phyloP scores from a whole-genome alignment of 2,329 filamentous ascomycete species.

The Tolypocladium nubicola region DNA sequence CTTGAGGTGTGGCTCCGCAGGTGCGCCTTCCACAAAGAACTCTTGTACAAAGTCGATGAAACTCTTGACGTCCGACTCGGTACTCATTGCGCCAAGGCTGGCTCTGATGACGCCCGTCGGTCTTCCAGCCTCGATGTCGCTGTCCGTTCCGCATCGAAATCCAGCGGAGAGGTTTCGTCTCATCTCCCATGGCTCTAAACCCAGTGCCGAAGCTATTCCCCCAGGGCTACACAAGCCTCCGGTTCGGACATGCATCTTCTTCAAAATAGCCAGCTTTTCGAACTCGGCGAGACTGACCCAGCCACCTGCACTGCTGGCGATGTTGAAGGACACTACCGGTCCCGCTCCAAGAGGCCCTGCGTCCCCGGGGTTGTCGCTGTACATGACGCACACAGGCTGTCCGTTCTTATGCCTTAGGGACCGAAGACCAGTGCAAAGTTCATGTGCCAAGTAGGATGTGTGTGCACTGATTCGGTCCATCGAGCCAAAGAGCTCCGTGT shows the following conservation, averaged over 20 bases:
- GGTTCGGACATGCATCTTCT: conserved; percentile 74
- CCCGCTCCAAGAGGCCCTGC: conserved; percentile 40
- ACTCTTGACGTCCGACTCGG: conserved; percentile 56
- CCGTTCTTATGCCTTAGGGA: conserved; percentile 61
- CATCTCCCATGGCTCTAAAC: conserved; percentile 71
- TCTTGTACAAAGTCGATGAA: conserved; percentile 65
- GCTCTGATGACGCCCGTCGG: conserved; percentile 79
- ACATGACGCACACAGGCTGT: conserved; percentile 53
- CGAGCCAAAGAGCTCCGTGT: conserved; percentile 58
- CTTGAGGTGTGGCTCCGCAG: background rate
- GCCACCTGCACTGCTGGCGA: conserved; percentile 54
- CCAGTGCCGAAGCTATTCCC: conserved; percentile 64
- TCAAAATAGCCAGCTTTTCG: conserved; percentile 73
- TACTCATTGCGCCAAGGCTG: conserved; percentile 88
- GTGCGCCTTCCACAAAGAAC: conserved; percentile 39
- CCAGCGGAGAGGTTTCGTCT: conserved; percentile 75
- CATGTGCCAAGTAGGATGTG: conserved; percentile 51
- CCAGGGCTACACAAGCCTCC: conserved; percentile 90
- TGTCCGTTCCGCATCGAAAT: conserved; percentile 72
- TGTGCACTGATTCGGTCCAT: conserved; percentile 63
- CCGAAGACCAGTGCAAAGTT: conserved; percentile 47
- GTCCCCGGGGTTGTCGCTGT: conserved; percentile 28
- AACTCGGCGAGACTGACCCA: conserved; percentile 79
- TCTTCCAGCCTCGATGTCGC: conserved; percentile 73
- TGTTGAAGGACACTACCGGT: conserved; percentile 75